These are phyloP conservation scores for Suillus tomentosus DNA, from an alignment of 768 basidiomycete genomes.

Conservation along the genomic window DNA sequence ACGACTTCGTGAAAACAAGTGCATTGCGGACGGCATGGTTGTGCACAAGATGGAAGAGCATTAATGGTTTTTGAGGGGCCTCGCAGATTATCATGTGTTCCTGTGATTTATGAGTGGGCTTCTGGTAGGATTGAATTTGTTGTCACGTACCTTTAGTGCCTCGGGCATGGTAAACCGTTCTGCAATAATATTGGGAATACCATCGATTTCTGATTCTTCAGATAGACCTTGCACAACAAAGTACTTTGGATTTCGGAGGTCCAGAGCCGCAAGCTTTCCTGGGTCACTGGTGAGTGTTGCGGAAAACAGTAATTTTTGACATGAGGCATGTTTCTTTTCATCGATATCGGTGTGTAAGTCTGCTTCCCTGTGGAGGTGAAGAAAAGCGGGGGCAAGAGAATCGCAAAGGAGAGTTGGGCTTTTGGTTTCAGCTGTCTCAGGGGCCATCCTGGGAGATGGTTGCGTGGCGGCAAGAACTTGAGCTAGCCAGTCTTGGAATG, in stretches of 20 bases:
- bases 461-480: constrained; percentile 79
- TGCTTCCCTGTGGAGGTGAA: constrained; percentile 26
- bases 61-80: constrained; percentile 80
- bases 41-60: constrained; percentile 86
- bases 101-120: constrained; percentile 38
- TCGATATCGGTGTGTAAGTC: constrained; percentile 50
- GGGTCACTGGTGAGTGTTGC: constrained; percentile 95
- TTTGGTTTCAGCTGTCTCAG: constrained; percentile 8
- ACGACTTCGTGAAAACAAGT: constrained; percentile 95
- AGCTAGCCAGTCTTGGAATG: constrained; percentile 94
- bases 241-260: constrained; percentile 80
- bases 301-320: constrained; percentile 95
- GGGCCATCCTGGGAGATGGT: constrained; percentile 33
- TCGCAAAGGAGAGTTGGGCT: constrained; percentile 27
- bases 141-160: constrained; percentile 61
- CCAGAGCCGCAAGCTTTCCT: constrained; percentile 83
- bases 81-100: constrained; percentile 88
- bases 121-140: background rate
- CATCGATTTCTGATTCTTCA: constrained; percentile 36
- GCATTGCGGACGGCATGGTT: constrained; percentile 61
- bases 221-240: constrained; percentile 72
- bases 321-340: constrained; percentile 63
- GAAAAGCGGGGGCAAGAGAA: constrained; percentile 63
- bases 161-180: constrained; percentile 84
- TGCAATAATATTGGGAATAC: constrained; percentile 57